Base-by-base conservation (phyloP, 192 early-diverging fungal species). In the Dissophora globulifera region DNA sequence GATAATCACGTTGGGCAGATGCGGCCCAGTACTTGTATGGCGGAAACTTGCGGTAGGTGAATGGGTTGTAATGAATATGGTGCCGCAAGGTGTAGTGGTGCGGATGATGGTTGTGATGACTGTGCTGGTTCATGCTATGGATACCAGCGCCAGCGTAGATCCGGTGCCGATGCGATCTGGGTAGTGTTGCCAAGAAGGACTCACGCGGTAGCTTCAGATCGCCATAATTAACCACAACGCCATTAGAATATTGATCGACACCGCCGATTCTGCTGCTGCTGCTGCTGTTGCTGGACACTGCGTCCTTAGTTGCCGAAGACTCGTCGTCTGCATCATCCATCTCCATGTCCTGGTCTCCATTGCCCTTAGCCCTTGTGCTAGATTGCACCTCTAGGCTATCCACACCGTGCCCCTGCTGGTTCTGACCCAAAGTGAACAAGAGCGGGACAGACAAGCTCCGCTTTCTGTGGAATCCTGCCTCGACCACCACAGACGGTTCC, bases 1-100 rank as follows among this genome's bases (percentile, higher is more conserved):
- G 70, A 33, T 65, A 75, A 23, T 75, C 62, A 5, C 70, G 62
- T 10, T 75, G 70, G 7, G 70, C 70, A 26, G 70, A 75, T 1
- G 49, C 38, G 15, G 62, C 55, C 70, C 70, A 75, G 27, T 65
- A 57, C 26, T 75, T 54, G 33, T 60, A 65, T 11, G 70, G 62
- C 0, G 70, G 70, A 53, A 75, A 75, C 56, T 71, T 71, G 52
- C 70, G 62, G 57, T 75, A 50, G 6, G 48, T 45, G 45, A 63
- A 56, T 1, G 61, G 62, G 35, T 75, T 75, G 25, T 65, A 64
- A 15, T 54, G 26, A 2, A 50, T 42, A 29, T 69, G 57, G 22
- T 61, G 56, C 15, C 66, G 48, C 13, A 45, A 17, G 8, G 43
- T 54, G 25, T 62, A 49, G n/a, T 52, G 53, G 30, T 55, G 64